Evolutionary conservation across 75 land plant genomes (phyloP).

Genomic region (Picea glauca): DNA sequence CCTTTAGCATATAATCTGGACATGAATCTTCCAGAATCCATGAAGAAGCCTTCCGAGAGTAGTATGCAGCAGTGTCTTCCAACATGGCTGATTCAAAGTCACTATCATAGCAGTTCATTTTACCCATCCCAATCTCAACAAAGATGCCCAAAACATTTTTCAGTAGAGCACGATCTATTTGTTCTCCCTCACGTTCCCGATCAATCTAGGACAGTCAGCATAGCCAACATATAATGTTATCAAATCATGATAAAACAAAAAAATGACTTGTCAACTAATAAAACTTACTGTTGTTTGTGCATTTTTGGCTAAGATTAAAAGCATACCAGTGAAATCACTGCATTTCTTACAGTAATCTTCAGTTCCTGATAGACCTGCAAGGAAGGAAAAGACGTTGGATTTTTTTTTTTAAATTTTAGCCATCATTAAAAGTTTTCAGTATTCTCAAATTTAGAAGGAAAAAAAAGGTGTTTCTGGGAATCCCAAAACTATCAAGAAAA

Average conservation of each 20-base stretch:
- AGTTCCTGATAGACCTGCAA: slow-evolving; percentile 40
- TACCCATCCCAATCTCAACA: slow-evolving; percentile 50
- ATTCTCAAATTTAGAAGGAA: not conserved
- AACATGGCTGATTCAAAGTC: slow-evolving; percentile 40
- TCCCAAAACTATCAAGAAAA: not conserved
- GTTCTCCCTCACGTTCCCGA: slow-evolving; percentile 44
- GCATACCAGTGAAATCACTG: slow-evolving; percentile 37
- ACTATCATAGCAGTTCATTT: slow-evolving; percentile 40
- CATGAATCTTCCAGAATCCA: slow-evolving; percentile 28
- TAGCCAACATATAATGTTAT: no score
- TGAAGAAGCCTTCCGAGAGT: slow-evolving; percentile 34
- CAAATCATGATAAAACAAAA: not conserved
- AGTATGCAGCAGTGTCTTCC: slow-evolving; percentile 40
- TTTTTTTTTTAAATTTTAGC: not conserved
- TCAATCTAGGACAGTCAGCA: slow-evolving; percentile 14
- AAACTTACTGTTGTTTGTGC: not conserved
- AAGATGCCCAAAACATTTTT: slow-evolving; percentile 44
- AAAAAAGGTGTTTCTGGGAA: no score
- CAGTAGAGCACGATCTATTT: slow-evolving; percentile 38
- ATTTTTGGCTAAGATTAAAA: not conserved
- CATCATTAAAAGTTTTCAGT: not conserved
- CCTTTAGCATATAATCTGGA: no score
- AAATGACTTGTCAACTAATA: not conserved
- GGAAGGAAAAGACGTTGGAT: not conserved
- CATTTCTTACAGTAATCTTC: slow-evolving; percentile 43